Evolutionary conservation across 202 grass and related monocot species (phyloP).

Genomic region (Musa balbisiana): DNA sequence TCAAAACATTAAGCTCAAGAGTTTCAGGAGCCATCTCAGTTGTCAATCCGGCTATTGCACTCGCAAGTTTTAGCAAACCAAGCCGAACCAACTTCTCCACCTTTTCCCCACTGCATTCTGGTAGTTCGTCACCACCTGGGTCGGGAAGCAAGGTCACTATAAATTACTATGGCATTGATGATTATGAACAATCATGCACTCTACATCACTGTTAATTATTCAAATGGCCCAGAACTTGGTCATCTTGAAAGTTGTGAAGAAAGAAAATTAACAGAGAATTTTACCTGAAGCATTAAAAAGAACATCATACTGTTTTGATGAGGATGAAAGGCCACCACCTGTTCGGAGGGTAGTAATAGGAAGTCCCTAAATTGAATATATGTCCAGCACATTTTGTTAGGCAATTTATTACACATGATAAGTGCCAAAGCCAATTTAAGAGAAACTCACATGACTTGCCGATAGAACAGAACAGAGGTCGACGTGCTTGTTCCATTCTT

Average conservation of each 20-base stretch:
- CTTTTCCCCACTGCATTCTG: slow-evolving; percentile 65
- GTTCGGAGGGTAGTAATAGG: slow-evolving; percentile 52
- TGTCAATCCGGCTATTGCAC: slow-evolving; percentile 49
- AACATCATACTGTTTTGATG: slow-evolving; percentile 22
- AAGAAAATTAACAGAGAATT: no score
- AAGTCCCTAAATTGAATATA: slow-evolving; percentile 40
- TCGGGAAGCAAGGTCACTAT: neutral
- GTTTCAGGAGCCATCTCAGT: slow-evolving; percentile 56
- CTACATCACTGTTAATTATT: no score
- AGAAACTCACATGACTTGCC: slow-evolving; percentile 45
- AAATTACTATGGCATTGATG: no score
- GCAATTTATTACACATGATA: neutral
- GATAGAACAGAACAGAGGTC: slow-evolving; percentile 41
- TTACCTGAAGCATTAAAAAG: slow-evolving; percentile 1
- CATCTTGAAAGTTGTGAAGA: no score
- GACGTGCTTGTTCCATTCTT: slow-evolving; percentile 67
- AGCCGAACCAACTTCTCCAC: slow-evolving; percentile 66
- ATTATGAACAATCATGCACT: no score
- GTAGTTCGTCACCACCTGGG: slow-evolving; percentile 30
- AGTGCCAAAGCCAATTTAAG: slow-evolving; percentile 5
- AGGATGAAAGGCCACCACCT: slow-evolving; percentile 27
- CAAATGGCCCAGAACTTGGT: no score
- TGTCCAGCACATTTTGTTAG: neutral
- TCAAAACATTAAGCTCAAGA: slow-evolving; percentile 57
- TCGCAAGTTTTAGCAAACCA: slow-evolving; percentile 62